Evolutionary conservation across 352 stramenopile genomes (phyloP).

Genomic region (Pythium angustatum): DNA sequence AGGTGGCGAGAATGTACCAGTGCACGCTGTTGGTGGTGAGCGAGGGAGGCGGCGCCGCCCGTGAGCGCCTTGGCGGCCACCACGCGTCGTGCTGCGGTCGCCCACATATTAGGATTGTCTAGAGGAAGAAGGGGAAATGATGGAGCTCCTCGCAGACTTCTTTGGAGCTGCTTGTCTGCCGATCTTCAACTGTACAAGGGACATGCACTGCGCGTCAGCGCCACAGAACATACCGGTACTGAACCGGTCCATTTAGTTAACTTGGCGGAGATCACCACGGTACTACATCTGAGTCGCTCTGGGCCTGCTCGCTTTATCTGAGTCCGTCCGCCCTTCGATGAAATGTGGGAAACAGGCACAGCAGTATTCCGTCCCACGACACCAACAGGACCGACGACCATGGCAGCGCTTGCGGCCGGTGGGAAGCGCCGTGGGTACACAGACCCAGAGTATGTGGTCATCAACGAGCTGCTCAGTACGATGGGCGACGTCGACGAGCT

Average conservation of each 20-base stretch:
- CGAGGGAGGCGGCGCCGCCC: too few species aligned
- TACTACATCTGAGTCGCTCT: too few species aligned
- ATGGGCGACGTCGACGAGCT: conserved; percentile 65
- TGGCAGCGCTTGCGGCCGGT: conserved; percentile 14
- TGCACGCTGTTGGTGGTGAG: conserved; percentile 25
- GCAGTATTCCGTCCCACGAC: not conserved
- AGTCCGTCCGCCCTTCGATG: not conserved
- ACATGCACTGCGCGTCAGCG: not conserved
- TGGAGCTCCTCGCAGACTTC: not conserved
- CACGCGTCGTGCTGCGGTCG: conserved; percentile 8
- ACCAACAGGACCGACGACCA: not conserved
- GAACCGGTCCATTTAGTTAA: not conserved
- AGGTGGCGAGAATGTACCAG: conserved; percentile 14
- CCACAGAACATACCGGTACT: not conserved
- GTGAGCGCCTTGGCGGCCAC: not conserved
- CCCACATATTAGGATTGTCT: conserved; percentile 17
- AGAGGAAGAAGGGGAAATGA: not conserved
- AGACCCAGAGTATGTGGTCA: conserved; percentile 62
- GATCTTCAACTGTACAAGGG: not conserved
- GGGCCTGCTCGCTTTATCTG: too few species aligned
- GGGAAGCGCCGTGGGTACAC: conserved; percentile 34
- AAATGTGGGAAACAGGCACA: not conserved
- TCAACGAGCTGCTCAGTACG: conserved; percentile 67
- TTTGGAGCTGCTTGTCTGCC: not conserved
- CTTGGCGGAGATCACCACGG: not conserved